A percentile compares a stretch with the other conserved stretches of the same genome.
phyloP scores from a whole-genome alignment of 129 eudicot genomes.

The Tanacetum coccineum region DNA sequence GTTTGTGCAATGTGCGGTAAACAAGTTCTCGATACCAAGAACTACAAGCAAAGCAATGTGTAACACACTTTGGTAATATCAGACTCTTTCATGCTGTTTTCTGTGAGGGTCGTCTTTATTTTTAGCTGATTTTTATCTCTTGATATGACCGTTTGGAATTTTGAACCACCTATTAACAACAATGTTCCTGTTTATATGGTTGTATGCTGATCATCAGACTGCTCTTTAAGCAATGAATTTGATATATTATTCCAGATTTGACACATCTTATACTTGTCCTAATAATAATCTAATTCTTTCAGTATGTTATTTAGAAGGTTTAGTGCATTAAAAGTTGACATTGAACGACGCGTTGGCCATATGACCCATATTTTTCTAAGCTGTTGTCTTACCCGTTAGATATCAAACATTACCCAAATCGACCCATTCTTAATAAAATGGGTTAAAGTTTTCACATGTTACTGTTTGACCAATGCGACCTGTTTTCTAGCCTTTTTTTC shows the following conservation, averaged over 20 bases:
- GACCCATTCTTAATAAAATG: neutral
- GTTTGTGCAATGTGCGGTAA: slow-evolving; percentile 99
- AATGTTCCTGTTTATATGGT: slow-evolving; percentile 16
- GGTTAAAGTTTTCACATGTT: too few relatives aligned
- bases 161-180: slow-evolving; percentile 17
- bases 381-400: neutral
- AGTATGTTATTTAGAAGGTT: neutral
- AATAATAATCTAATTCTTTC: neutral
- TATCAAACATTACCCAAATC: neutral
- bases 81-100: neutral
- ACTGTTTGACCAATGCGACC: neutral
- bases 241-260: neutral
- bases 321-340: neutral
- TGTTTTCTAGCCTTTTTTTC: neutral
- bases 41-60: slow-evolving; percentile 94
- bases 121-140: neutral
- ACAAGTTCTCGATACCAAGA: slow-evolving; percentile 89
- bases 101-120: slow-evolving; percentile 2
- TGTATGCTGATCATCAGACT: slow-evolving; percentile 12
- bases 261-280: neutral
- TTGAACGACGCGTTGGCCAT: neutral
- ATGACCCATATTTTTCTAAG: neutral
- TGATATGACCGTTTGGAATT: slow-evolving; percentile 5
- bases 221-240: slow-evolving; percentile 1
- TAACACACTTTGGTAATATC: slow-evolving; percentile 19